Percentiles rank a stretch among this genome's conserved stretches.
Evolutionary conservation across 352 stramenopile genomes (phyloP).

Genomic region (Globisporangium ultimum): DNA sequence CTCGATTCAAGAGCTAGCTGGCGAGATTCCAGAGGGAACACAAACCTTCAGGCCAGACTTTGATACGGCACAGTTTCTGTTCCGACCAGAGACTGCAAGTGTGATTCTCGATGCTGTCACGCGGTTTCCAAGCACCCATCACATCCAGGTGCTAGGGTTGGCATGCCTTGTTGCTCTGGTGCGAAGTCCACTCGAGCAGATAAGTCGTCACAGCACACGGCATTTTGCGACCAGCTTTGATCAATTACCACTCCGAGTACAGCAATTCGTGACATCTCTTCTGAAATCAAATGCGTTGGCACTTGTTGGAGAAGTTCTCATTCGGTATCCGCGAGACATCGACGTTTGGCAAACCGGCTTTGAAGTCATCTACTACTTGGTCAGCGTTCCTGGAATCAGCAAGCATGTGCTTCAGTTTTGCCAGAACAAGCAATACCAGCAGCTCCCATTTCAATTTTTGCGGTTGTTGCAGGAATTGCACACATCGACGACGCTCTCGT

Average conservation of each 20-base stretch:
- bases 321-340: constrained; percentile 17
- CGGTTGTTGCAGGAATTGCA: constrained; percentile 5
- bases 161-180: background rate
- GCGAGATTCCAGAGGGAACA: constrained; percentile 8
- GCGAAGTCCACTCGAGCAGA: background rate
- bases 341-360: constrained; percentile 20
- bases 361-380: constrained; percentile 20
- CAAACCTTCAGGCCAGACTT: background rate
- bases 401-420: constrained; percentile 22
- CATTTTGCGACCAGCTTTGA: too few relatives aligned
- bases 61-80: constrained; percentile 9
- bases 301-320: constrained; percentile 17
- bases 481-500: background rate
- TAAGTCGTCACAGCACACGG: background rate
- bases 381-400: constrained; percentile 13
- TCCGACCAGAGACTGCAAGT: constrained; percentile 4
- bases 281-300: constrained; percentile 20
- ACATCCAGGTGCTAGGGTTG: background rate
- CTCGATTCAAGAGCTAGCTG: constrained; percentile 18
- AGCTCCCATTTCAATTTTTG: constrained; percentile 24
- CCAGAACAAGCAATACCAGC: constrained; percentile 19
- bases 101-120: constrained; percentile 7
- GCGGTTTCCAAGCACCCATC: constrained; percentile 4
- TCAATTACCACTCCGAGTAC: background rate
- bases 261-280: constrained; percentile 1